A percentile compares a stretch with the other conserved stretches of the same genome.
These are phyloP conservation scores for Cryphonectria japonica DNA, from an alignment of 2,329 filamentous ascomycete species.

Conservation along the genomic window DNA sequence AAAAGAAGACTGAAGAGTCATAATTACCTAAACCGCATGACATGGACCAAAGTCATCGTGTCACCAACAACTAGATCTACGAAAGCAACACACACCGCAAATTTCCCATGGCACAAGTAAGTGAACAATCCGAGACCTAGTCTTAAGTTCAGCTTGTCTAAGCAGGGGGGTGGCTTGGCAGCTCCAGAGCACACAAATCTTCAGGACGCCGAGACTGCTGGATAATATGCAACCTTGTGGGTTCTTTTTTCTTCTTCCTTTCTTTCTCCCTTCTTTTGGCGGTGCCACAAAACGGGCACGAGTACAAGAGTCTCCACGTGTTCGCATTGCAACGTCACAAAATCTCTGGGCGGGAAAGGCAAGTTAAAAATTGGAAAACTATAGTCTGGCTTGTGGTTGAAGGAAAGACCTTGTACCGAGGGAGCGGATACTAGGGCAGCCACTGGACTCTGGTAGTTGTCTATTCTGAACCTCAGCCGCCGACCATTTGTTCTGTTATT, in stretches of 20 bases:
- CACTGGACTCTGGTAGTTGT: neutral
- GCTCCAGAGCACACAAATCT: neutral
- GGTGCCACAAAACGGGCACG: neutral
- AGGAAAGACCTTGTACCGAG: neutral
- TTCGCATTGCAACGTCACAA: neutral
- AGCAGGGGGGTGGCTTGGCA: neutral
- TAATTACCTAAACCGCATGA: neutral
- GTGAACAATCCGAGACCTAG: neutral
- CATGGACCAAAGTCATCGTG: slow-evolving; percentile 1
- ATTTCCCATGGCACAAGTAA: neutral
- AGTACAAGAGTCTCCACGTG: neutral
- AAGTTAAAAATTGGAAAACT: neutral
- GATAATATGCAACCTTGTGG: neutral
- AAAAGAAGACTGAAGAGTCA: neutral
- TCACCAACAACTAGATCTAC: neutral
- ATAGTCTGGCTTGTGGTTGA: neutral
- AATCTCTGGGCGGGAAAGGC: neutral
- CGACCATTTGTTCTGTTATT: neutral
- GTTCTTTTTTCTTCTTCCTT: neutral
- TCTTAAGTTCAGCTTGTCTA: neutral
- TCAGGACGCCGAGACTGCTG: neutral
- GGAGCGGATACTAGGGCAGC: neutral
- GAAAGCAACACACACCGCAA: neutral
- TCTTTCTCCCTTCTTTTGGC: neutral
- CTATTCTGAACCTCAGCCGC: neutral